phyloP scores from a whole-genome alignment of 495 filamentous ascomycete species.

The Baudoinia panamericana region DNA sequence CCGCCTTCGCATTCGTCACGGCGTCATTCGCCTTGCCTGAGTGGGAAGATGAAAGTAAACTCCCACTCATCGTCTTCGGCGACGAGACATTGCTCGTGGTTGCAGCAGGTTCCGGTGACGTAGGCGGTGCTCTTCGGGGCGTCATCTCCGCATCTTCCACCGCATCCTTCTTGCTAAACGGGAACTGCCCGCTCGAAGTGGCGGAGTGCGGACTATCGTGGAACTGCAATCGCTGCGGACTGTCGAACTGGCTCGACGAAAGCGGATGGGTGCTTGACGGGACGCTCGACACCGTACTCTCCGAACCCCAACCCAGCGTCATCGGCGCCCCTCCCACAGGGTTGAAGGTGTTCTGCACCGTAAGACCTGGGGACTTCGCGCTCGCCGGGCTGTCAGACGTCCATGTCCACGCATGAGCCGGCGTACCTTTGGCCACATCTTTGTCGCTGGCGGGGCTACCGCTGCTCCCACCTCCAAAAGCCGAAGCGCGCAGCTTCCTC shows the following conservation, averaged over 20 bases:
- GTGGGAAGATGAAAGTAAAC: too few relatives aligned
- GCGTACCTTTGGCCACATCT: slow-evolving; percentile 1
- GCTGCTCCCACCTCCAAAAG: slow-evolving; percentile 74
- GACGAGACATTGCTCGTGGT: slow-evolving; percentile 1
- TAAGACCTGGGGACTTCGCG: background rate
- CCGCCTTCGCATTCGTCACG: slow-evolving; percentile 31
- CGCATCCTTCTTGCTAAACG: background rate
- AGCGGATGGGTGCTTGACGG: background rate
- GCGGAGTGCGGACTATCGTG: slow-evolving; percentile 4
- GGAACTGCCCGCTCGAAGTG: background rate
- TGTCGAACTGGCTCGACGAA: background rate
- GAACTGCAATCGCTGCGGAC: background rate
- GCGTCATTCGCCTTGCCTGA: slow-evolving; percentile 29
- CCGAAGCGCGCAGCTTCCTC: slow-evolving; percentile 55
- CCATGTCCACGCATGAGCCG: too few relatives aligned
- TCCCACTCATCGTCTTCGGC: too few relatives aligned
- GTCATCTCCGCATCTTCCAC: slow-evolving; percentile 7
- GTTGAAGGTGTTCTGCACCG: background rate
- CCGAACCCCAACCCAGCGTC: background rate
- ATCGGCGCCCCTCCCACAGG: slow-evolving; percentile 2
- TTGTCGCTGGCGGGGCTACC: slow-evolving; percentile 49
- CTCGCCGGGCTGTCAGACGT: slow-evolving; percentile 4
- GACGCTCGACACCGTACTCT: background rate
- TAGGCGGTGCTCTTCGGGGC: slow-evolving; percentile 1
- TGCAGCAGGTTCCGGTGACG: slow-evolving; percentile 2